Evolutionary conservation across 169 alveolate species (phyloP).

Genomic region (Cryptosporidium ubiquitum): DNA sequence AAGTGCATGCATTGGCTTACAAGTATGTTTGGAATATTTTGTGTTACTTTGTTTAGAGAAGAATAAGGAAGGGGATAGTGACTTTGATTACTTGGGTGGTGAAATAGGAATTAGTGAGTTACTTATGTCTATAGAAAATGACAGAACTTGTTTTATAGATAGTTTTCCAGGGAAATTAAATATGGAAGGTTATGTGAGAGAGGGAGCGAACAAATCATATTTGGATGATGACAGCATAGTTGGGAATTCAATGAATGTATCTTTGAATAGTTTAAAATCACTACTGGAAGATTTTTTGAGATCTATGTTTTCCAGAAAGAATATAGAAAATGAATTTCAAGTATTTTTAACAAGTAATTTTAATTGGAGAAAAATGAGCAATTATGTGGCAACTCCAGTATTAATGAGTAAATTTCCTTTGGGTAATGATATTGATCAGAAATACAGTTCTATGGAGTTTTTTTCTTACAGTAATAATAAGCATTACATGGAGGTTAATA

Average conservation of each 20-base stretch:
- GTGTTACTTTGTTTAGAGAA: slow-evolving; percentile 15
- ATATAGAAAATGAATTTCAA: not conserved
- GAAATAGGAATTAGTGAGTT: slow-evolving; percentile 7
- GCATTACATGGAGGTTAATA: not conserved
- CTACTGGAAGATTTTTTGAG: slow-evolving; percentile 28
- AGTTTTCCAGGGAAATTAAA: not conserved
- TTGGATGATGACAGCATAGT: not conserved
- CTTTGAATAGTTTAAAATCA: slow-evolving; percentile 26
- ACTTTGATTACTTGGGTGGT: not conserved
- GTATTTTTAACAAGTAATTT: slow-evolving; percentile 44
- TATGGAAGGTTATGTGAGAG: not conserved
- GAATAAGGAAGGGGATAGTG: not conserved
- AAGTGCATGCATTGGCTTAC: not conserved
- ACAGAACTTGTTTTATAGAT: not conserved
- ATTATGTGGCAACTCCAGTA: not conserved
- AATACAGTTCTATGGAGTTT: not conserved
- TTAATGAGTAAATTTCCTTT: not conserved
- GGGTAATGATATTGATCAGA: not conserved
- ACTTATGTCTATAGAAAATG: not conserved
- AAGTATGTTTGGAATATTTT: slow-evolving; percentile 42
- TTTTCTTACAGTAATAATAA: not conserved
- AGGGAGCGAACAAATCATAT: not conserved
- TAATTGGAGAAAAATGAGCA: slow-evolving; percentile 44
- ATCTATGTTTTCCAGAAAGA: slow-evolving; percentile 11
- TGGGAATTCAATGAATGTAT: slow-evolving; percentile 9